Percentiles rank a stretch among this genome's conserved stretches.
Evolutionary conservation across 2,329 filamentous ascomycete genomes (phyloP).

Genomic region (Trichoderma sp.): DNA sequence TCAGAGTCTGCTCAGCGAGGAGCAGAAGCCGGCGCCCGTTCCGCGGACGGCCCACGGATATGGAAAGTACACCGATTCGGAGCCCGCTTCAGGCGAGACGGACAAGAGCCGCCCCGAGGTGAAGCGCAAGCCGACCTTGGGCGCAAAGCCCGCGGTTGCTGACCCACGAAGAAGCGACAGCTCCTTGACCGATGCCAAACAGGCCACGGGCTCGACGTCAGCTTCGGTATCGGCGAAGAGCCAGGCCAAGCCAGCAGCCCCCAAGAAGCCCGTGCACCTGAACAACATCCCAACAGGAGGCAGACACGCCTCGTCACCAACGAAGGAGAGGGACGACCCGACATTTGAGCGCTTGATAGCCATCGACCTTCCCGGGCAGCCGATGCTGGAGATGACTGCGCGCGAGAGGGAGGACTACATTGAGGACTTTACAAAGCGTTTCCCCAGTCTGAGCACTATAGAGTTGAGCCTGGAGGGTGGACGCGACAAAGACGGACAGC

Average conservation of each 20-base stretch:
- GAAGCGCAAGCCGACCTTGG: constrained; percentile 55
- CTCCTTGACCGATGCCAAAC: constrained; percentile 22
- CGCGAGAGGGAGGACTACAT: constrained; percentile 67
- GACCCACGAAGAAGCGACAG: constrained; percentile 34
- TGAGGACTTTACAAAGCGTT: constrained; percentile 76
- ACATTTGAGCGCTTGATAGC: constrained; percentile 47
- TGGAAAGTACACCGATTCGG: constrained; percentile 74
- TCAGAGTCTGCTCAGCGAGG: constrained; percentile 80
- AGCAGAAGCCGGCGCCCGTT: constrained; percentile 59
- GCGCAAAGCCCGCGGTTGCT: constrained; percentile 37
- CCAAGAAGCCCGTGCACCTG: constrained; percentile 64
- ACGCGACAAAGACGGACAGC: constrained; percentile 38
- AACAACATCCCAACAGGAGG: constrained; percentile 56
- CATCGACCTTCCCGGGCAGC: constrained; percentile 51
- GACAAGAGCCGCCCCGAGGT: constrained; percentile 49
- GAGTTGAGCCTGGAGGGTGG: constrained; percentile 74
- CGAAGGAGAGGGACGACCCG: constrained; percentile 42
- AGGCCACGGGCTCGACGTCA: constrained; percentile 31
- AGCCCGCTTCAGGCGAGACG: constrained; percentile 41
- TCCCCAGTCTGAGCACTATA: constrained; percentile 79
- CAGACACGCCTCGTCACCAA: constrained; percentile 47
- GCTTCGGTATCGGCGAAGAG: constrained; percentile 37
- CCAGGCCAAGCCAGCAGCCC: constrained; percentile 54
- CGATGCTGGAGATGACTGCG: constrained; percentile 57
- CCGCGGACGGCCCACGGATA: constrained; percentile 83